Evolutionary conservation across 768 basidiomycete genomes (phyloP).

Genomic region (Ramaria rubella): DNA sequence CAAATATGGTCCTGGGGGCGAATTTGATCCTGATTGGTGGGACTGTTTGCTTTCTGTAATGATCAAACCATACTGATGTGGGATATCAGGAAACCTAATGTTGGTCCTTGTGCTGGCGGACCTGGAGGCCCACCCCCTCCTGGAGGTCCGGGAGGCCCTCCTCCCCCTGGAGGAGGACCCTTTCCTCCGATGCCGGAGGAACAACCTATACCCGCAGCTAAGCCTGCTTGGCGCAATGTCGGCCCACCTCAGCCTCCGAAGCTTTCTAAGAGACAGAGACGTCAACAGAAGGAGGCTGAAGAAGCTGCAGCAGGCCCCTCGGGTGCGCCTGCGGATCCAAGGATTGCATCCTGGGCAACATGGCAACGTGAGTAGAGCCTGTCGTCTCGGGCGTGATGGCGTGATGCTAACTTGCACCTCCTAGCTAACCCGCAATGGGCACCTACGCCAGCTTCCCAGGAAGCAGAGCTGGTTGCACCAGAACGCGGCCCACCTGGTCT

Average conservation of each 20-base stretch:
- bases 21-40: constrained; percentile 77
- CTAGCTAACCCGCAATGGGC: constrained; percentile 51
- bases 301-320: constrained; percentile 5
- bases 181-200: constrained; percentile 38
- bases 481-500: constrained; percentile 54
- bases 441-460: constrained; percentile 56
- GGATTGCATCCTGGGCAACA: constrained; percentile 38
- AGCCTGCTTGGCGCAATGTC: constrained; percentile 61
- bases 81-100: constrained; percentile 35
- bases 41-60: constrained; percentile 5
- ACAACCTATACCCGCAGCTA: constrained; percentile 44
- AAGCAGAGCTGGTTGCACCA: constrained; percentile 58
- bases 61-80: neutral
- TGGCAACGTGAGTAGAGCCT: constrained; percentile 34
- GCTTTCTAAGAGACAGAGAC: constrained; percentile 7
- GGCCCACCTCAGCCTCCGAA: constrained; percentile 51
- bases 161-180: neutral
- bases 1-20: constrained; percentile 79
- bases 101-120: constrained; percentile 23
- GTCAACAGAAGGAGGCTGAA: constrained; percentile 4
- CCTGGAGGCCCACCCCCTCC: neutral
- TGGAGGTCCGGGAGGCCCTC: neutral
- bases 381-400: neutral
- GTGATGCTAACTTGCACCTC: neutral
- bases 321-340: constrained; percentile 40